A percentile compares a stretch with the other conserved stretches of the same genome.
phyloP scores from a whole-genome alignment of 75 land plant genomes.

The Larix kaempferi region DNA sequence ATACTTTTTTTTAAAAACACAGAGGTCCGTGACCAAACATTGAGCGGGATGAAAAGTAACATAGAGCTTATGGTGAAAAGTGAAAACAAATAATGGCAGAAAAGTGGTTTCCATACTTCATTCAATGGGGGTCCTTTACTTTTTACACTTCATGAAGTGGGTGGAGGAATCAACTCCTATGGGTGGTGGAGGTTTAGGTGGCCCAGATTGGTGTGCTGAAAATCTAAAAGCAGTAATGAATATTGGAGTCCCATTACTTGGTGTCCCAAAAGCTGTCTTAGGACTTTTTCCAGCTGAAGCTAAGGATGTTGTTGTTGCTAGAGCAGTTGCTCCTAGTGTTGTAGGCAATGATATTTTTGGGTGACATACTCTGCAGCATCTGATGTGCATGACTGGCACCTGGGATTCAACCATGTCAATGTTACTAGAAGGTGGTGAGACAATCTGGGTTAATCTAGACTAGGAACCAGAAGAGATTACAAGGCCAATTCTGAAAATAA shows the following conservation, averaged over 20 bases:
- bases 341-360: slow-evolving; percentile 75
- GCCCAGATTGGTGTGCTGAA: slow-evolving; percentile 73
- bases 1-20: slow-evolving; percentile 77
- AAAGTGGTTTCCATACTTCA: slow-evolving; percentile 82
- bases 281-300: slow-evolving; percentile 80
- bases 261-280: slow-evolving; percentile 75
- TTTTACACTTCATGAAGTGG: slow-evolving; percentile 86
- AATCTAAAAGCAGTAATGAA: slow-evolving; percentile 77
- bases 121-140: slow-evolving; percentile 85
- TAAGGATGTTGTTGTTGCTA: slow-evolving; percentile 74
- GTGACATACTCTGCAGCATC: slow-evolving; percentile 77
- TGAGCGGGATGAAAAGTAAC: slow-evolving; percentile 67
- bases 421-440: slow-evolving; percentile 95
- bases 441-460: slow-evolving; percentile 88
- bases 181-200: slow-evolving; percentile 90
- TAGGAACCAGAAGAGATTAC: slow-evolving; percentile 90
- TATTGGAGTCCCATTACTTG: slow-evolving; percentile 74
- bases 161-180: slow-evolving; percentile 75
- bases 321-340: slow-evolving; percentile 86
- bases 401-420: slow-evolving; percentile 99
- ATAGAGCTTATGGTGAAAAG: slow-evolving; percentile 61
- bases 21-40: slow-evolving; percentile 77
- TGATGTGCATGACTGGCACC: slow-evolving; percentile 94
- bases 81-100: slow-evolving; percentile 44
- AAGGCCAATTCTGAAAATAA: slow-evolving; percentile 44